These are phyloP conservation scores for Elongisporangium prolatum DNA, from an alignment of 352 stramenopile species.

Conservation along the genomic window DNA sequence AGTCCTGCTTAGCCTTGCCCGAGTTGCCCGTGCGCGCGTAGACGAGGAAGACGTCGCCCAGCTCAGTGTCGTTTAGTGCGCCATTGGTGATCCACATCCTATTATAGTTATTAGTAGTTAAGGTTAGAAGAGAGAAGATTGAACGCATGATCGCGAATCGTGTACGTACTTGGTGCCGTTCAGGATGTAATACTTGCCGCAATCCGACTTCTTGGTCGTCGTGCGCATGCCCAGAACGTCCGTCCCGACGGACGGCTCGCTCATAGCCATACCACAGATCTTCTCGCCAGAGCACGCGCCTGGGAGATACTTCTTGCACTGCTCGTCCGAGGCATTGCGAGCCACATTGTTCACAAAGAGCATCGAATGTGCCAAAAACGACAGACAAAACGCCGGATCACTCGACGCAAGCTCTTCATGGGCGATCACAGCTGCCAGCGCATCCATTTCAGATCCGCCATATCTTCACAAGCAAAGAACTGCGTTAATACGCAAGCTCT, in stretches of 20 bases:
- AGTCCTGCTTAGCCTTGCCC: slow-evolving; percentile 82
- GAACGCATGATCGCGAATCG: background rate
- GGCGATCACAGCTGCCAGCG: slow-evolving; percentile 92
- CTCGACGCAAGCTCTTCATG: slow-evolving; percentile 96
- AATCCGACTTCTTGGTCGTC: slow-evolving; percentile 84
- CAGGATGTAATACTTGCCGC: slow-evolving; percentile 89
- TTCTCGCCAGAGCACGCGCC: slow-evolving; percentile 88
- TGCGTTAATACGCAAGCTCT: background rate
- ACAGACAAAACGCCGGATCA: slow-evolving; percentile 98
- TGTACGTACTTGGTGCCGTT: slow-evolving; percentile 80
- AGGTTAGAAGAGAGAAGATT: background rate
- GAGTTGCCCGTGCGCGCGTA: slow-evolving; percentile 94
- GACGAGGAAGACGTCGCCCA: slow-evolving; percentile 97
- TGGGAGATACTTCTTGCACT: slow-evolving; percentile 89
- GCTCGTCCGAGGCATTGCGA: slow-evolving; percentile 85
- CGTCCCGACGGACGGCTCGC: slow-evolving; percentile 95
- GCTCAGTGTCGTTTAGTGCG: slow-evolving; percentile 91
- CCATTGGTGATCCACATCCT: slow-evolving; percentile 99
- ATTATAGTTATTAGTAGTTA: background rate
- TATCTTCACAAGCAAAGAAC: slow-evolving; percentile 40
- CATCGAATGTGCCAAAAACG: slow-evolving; percentile 94
- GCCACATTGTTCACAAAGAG: slow-evolving; percentile 93
- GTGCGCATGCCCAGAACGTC: slow-evolving; percentile 96
- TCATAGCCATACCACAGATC: slow-evolving; percentile 99
- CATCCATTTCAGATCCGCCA: slow-evolving; percentile 95